Conservation (phyloP, 495 filamentous ascomycete species). For the Podospora tetraspora region DNA sequence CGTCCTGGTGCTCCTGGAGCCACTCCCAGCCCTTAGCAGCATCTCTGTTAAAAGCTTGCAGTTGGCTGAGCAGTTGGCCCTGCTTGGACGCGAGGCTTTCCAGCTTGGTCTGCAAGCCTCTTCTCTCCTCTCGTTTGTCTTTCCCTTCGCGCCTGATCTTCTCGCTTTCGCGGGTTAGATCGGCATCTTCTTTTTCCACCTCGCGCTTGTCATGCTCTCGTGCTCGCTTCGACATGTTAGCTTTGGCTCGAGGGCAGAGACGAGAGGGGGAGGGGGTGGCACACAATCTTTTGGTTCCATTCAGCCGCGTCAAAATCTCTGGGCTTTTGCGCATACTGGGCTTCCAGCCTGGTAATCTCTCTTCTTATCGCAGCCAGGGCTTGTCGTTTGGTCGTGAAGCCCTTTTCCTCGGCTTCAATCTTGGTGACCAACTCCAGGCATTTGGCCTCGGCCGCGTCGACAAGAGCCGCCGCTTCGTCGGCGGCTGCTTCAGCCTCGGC, state of each 20-base stretch:
- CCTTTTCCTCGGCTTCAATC: slow-evolving; percentile 54
- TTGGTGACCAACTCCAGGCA: slow-evolving; percentile 52
- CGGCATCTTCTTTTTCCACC: slow-evolving; percentile 32
- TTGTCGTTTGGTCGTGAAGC: slow-evolving; percentile 45
- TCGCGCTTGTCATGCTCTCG: slow-evolving; percentile 47
- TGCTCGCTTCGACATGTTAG: slow-evolving; percentile 27
- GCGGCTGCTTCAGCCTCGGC: slow-evolving; percentile 49
- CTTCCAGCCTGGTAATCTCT: slow-evolving; percentile 42
- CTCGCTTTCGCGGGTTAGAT: slow-evolving; percentile 31
- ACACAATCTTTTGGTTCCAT: slow-evolving; percentile 52
- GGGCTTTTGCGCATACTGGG: slow-evolving; percentile 41
- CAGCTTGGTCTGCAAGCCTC: slow-evolving; percentile 46
- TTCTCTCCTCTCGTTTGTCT: slow-evolving; percentile 20
- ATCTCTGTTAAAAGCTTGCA: slow-evolving; percentile 54
- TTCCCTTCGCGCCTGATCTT: slow-evolving; percentile 21
- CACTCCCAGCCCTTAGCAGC: slow-evolving; percentile 69
- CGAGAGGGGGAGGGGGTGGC: slow-evolving; percentile 16
- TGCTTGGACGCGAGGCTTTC: slow-evolving; percentile 62
- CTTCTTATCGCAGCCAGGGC: slow-evolving; percentile 42
- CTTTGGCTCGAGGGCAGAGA: neutral
- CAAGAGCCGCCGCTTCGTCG: slow-evolving; percentile 40
- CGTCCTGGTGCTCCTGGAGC: slow-evolving; percentile 62
- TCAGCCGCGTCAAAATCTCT: slow-evolving; percentile 44
- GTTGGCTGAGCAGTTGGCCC: slow-evolving; percentile 65
- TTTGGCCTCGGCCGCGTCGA: slow-evolving; percentile 49